Percentiles rank a stretch among this genome's conserved stretches.
These are phyloP conservation scores for Myrmaecium sp. DNA, from an alignment of 2,329 filamentous ascomycete genomes.

Conservation along the genomic window DNA sequence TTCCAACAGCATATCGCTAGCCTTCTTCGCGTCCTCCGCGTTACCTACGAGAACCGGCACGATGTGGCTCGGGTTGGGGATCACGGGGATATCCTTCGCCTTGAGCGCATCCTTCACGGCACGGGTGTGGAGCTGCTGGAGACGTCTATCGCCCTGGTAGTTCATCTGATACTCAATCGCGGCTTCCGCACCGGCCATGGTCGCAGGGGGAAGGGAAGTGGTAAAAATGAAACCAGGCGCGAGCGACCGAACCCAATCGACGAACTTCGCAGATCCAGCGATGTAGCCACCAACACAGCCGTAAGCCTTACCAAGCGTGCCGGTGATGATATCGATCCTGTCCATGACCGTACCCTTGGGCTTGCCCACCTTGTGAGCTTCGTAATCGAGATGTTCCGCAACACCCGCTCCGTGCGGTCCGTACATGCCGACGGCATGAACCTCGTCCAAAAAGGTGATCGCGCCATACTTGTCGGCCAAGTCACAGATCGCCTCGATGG, in stretches of 20 bases:
- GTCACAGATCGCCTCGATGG: slow-evolving; percentile 91
- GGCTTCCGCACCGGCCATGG: slow-evolving; percentile 83
- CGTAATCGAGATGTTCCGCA: slow-evolving; percentile 91
- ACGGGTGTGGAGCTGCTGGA: slow-evolving; percentile 92
- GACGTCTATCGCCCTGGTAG: slow-evolving; percentile 68
- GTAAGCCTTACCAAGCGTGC: slow-evolving; percentile 92
- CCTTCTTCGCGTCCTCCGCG: slow-evolving; percentile 78
- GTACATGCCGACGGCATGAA: slow-evolving; percentile 98
- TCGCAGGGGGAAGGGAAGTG: slow-evolving; percentile 84
- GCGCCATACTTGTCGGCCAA: slow-evolving; percentile 95
- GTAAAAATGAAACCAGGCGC: slow-evolving; percentile 98
- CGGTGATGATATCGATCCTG: slow-evolving; percentile 92
- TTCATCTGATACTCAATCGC: slow-evolving; percentile 89
- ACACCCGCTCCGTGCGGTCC: slow-evolving; percentile 90
- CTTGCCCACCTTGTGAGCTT: slow-evolving; percentile 59
- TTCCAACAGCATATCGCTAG: slow-evolving; percentile 78
- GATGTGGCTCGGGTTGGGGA: slow-evolving; percentile 95
- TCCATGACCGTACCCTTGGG: slow-evolving; percentile 81
- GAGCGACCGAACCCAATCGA: slow-evolving; percentile 85
- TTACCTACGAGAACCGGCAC: slow-evolving; percentile 87
- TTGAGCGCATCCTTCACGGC: slow-evolving; percentile 76
- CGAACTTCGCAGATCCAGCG: slow-evolving; percentile 68
- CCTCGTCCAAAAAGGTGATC: slow-evolving; percentile 94
- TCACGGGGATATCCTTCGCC: slow-evolving; percentile 77
- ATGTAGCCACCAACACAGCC: slow-evolving; percentile 97